These are phyloP conservation scores for Colletotrichum musae DNA, from an alignment of 2,329 filamentous ascomycete species.

Conservation along the genomic window DNA sequence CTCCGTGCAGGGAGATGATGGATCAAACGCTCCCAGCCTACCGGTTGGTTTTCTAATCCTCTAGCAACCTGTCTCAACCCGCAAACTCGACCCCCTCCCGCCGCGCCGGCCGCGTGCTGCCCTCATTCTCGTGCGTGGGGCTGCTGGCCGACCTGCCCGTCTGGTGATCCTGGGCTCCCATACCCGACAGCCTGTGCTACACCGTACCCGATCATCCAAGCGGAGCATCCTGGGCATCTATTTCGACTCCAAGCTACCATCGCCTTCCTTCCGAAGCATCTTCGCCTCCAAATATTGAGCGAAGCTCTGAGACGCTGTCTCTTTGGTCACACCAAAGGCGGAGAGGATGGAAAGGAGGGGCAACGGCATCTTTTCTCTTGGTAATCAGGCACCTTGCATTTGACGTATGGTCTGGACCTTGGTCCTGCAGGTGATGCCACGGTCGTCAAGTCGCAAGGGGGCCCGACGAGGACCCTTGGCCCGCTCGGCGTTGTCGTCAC, in stretches of 20 bases:
- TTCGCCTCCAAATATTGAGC: slow-evolving; percentile 25
- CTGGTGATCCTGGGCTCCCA: slow-evolving; percentile 14
- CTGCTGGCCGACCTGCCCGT: slow-evolving; percentile 4
- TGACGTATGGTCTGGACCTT: slow-evolving; percentile 5
- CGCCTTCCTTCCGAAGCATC: slow-evolving; percentile 6
- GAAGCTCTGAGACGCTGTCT: slow-evolving; percentile 3
- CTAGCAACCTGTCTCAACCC: slow-evolving; percentile 3
- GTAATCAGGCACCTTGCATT: neutral
- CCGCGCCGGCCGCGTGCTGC: slow-evolving; percentile 27
- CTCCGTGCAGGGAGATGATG: neutral
- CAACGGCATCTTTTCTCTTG: neutral
- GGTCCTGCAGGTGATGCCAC: neutral
- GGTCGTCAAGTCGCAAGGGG: neutral
- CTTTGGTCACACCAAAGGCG: neutral
- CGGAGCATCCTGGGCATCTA: too few relatives aligned
- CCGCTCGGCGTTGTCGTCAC: neutral
- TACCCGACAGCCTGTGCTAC: neutral
- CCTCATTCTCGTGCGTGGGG: slow-evolving; percentile 21
- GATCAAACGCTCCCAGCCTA: neutral
- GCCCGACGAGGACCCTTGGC: neutral
- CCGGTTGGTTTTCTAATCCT: neutral
- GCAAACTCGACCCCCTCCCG: neutral
- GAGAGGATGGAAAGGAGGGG: neutral
- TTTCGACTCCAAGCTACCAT: slow-evolving; percentile 20
- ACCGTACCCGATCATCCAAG: slow-evolving; percentile 5